Base-by-base conservation (phyloP, 768 basidiomycete species). In the Trametes coccinea region DNA sequence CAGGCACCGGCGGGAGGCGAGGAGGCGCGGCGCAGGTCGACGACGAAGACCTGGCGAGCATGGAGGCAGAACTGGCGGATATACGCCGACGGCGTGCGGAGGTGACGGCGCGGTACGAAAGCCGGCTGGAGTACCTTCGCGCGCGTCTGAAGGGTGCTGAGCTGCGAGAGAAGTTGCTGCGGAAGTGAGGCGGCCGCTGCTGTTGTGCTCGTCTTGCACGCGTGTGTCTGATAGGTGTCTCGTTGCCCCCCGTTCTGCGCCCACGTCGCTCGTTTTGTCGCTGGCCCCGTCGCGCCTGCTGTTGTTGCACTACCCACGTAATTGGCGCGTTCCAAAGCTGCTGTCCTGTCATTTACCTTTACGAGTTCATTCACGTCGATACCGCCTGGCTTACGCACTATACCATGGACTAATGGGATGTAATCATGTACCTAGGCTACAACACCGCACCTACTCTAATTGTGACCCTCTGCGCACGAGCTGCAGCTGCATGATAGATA, bases 111-210 rank as follows among this genome's bases (percentile, higher is more conserved):
- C 82, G 90, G 66, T 93, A 93, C 68, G 87, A 89, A 57, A 82
- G 82, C 37, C 85, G 91, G 49, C 72, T 93, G 69, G 90, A 92
- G 64, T 93, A 90, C 70, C 76, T 93, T 66, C 83, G 88, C 39
- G 92, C 92, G 40, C 88, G 89, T 74, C 71, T 93, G 70, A 92
- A 92, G 75, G 88, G 89, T 17, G 92, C 90, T 1, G 88, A 92
- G 75, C 71, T 93, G 69, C 89, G 89, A 64, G 92, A 93, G 77
- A 90, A 91, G 72, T 74, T 93, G 66, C 66, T 89, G 78, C 84
- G 82, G 70, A 87, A 82, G 57, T 76, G 61, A 67, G 56, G 43
- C 13, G 27, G 62, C 22, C 34, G 34, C 34, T 37, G 34, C 14
- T 29, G 22, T 47, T n/a, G 10, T 30, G 29, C 27, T 22, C 9